phyloP scores from a whole-genome alignment of 2,329 filamentous ascomycete genomes.

The Trichoderma cornu-damae region DNA sequence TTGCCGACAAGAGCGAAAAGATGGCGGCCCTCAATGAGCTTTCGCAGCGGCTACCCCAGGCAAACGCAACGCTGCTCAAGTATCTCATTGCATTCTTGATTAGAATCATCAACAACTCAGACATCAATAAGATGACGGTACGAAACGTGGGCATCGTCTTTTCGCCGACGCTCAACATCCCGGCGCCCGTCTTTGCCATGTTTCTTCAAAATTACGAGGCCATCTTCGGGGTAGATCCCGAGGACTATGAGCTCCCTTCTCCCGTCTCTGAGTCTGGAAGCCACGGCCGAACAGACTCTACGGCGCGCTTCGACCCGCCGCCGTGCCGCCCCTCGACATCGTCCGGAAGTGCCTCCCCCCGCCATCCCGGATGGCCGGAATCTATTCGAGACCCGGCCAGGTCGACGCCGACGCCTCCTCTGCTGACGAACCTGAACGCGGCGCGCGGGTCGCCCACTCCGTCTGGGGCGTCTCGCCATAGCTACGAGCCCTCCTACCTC shows the following conservation, averaged over 20 bases:
- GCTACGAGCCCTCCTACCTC: constrained; percentile 43
- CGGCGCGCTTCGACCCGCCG: constrained; percentile 33
- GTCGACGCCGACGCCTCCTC: constrained; percentile 48
- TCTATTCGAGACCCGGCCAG: constrained; percentile 29
- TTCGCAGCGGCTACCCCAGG: constrained; percentile 70
- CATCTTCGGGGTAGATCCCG: constrained; percentile 72
- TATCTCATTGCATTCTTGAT: constrained; percentile 86
- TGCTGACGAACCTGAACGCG: constrained; percentile 31
- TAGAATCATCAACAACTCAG: constrained; percentile 83
- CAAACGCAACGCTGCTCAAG: constrained; percentile 75
- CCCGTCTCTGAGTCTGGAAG: constrained; percentile 38
- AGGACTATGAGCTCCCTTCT: constrained; percentile 55
- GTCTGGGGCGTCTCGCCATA: constrained; percentile 28
- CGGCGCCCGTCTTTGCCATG: constrained; percentile 86
- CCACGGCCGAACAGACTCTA: constrained; percentile 29
- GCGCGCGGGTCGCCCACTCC: constrained; percentile 43
- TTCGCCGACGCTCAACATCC: constrained; percentile 93
- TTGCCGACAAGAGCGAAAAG: constrained; percentile 70
- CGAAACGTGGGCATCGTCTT: constrained; percentile 98
- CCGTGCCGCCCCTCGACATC: constrained; percentile 46
- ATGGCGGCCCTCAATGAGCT: constrained; percentile 69
- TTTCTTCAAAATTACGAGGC: constrained; percentile 85
- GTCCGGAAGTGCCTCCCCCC: constrained; percentile 46
- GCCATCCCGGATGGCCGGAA: constrained; percentile 41
- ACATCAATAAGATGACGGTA: constrained; percentile 96